Evolutionary conservation across 148 eudicot genomes (phyloP).

Genomic region (Heliosperma pusillum): DNA sequence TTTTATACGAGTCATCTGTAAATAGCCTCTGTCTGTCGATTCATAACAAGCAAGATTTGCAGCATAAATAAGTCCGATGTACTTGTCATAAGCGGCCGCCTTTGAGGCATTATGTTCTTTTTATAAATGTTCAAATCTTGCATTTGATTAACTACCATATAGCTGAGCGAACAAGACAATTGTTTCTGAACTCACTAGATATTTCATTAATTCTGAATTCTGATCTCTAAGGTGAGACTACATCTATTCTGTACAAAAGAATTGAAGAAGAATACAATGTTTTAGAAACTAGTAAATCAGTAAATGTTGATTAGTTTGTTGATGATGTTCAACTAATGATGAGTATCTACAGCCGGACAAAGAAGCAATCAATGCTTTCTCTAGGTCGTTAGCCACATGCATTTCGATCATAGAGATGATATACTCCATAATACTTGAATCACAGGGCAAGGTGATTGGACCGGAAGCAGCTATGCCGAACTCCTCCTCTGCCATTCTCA

Average conservation of each 20-base stretch:
- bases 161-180: no score
- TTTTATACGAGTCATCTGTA: no score
- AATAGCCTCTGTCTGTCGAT: no score
- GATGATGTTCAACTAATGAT: conserved; percentile 10
- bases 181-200: no score
- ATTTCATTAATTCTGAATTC: not conserved
- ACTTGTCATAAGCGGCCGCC: no score
- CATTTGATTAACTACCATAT: no score
- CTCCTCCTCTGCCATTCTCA: conserved; percentile 25
- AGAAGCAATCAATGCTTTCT: conserved; percentile 20
- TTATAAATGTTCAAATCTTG: no score
- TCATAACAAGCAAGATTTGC: no score
- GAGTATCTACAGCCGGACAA: conserved; percentile 9
- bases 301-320: conserved; percentile 2
- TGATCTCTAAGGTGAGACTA: not conserved
- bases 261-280: not conserved
- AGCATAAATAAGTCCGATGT: no score
- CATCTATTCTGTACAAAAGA: conserved; percentile 9
- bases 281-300: conserved; percentile 10
- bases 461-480: conserved; percentile 17
- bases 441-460: conserved; percentile 25
- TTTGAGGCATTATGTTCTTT: no score
- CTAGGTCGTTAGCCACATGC: conserved; percentile 14
- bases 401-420: conserved; percentile 17
- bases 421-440: conserved; percentile 17